Conservation (phyloP, 2,329 filamentous ascomycete species). For the Penicillium corylophilum region DNA sequence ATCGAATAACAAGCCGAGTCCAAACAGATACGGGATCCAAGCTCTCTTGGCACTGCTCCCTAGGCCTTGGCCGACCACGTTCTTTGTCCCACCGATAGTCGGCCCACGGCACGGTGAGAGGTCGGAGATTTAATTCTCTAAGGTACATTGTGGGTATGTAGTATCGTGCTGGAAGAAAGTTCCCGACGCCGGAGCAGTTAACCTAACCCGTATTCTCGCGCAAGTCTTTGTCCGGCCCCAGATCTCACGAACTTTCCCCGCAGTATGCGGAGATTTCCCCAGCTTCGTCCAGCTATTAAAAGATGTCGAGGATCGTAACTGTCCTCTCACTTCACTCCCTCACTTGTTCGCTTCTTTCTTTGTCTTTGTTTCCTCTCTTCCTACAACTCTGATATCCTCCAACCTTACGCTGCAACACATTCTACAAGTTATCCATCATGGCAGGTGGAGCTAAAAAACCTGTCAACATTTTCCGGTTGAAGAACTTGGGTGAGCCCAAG, state of each 20-base stretch:
- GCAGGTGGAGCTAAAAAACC: conserved; percentile 48
- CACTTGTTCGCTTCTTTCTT: neutral
- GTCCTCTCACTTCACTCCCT: neutral
- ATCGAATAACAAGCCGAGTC: conserved; percentile 10
- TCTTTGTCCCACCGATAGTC: conserved; percentile 11
- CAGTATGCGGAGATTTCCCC: neutral
- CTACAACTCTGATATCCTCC: neutral
- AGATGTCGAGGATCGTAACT: neutral
- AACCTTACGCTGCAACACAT: neutral
- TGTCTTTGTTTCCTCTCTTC: neutral
- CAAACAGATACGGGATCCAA: conserved; percentile 14
- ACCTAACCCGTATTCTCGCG: neutral
- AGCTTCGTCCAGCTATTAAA: conserved; percentile 7
- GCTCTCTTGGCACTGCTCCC: conserved; percentile 19
- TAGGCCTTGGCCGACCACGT: conserved; percentile 13
- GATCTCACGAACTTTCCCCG: conserved; percentile 6
- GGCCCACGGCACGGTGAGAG: neutral
- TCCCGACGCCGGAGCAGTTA: neutral
- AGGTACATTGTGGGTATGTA: neutral
- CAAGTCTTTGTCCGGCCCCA: neutral
- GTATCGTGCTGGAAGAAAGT: neutral
- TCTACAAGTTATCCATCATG: conserved; percentile 24
- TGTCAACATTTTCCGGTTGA: conserved; percentile 58
- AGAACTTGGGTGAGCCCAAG: conserved; percentile 64
- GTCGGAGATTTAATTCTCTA: neutral